Evolutionary conservation across 2,329 filamentous ascomycete genomes (phyloP).

Genomic region (Fusarium sororula): DNA sequence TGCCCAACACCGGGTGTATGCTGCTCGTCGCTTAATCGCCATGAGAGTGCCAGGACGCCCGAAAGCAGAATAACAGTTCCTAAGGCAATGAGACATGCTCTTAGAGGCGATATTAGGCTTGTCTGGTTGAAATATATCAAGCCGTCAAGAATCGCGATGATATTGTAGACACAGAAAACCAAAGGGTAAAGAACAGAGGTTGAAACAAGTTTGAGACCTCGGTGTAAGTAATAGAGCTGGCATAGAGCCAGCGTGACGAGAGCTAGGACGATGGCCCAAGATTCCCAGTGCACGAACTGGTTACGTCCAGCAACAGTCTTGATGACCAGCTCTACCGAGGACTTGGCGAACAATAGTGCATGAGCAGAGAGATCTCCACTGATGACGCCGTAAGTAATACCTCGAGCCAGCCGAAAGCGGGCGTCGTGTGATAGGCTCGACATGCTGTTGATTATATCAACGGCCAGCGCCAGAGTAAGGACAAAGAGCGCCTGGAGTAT

Average conservation of each 20-base stretch:
- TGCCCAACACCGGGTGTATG: conserved; percentile 67
- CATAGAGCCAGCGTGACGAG: conserved; percentile 84
- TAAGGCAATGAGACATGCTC: conserved; percentile 83
- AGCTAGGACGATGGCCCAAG: conserved; percentile 87
- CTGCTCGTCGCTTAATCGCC: conserved; percentile 86
- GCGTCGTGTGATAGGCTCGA: conserved; percentile 66
- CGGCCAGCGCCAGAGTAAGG: conserved; percentile 69
- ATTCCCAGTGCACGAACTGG: conserved; percentile 94
- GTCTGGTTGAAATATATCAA: conserved; percentile 96
- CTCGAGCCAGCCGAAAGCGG: conserved; percentile 78
- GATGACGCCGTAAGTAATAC: conserved; percentile 87
- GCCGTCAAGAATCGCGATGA: conserved; percentile 96
- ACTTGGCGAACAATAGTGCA: conserved; percentile 92
- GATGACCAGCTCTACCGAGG: conserved; percentile 92
- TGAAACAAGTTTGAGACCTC: conserved; percentile 91
- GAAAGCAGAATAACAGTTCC: conserved; percentile 87
- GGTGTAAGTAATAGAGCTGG: conserved; percentile 94
- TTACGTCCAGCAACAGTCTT: conserved; percentile 86
- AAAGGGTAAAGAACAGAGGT: conserved; percentile 96
- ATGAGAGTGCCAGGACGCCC: conserved; percentile 90
- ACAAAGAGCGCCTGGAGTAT: conserved; percentile 79
- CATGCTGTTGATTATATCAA: conserved; percentile 64
- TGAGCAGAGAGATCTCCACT: conserved; percentile 95
- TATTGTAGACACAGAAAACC: conserved; percentile 99
- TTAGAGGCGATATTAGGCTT: conserved; percentile 77